Conservation (phyloP, 202 grass and related monocot species). For the Hordeum pubiflorum region DNA sequence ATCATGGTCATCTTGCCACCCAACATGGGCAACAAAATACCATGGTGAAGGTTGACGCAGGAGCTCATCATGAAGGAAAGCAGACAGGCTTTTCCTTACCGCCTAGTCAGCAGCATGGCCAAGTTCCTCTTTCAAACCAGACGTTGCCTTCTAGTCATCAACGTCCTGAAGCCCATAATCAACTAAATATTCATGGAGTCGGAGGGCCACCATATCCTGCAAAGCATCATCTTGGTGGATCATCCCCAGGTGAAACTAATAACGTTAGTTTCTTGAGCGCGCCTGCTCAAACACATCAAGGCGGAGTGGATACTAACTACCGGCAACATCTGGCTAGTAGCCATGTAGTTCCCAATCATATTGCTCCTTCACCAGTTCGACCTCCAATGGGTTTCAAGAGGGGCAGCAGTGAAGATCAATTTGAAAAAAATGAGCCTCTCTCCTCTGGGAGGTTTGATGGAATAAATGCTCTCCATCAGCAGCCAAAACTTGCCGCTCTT, state of each 20-base stretch:
- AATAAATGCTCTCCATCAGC: slow-evolving; percentile 45
- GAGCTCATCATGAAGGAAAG: slow-evolving; percentile 41
- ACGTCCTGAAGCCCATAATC: slow-evolving; percentile 33
- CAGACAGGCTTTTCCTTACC: slow-evolving; percentile 42
- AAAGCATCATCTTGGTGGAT: slow-evolving; percentile 40
- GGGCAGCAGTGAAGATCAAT: slow-evolving; percentile 43
- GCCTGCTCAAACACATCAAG: slow-evolving; percentile 37
- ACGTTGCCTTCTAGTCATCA: slow-evolving; percentile 45
- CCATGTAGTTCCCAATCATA: slow-evolving; percentile 45
- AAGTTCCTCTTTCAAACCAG: slow-evolving; percentile 27
- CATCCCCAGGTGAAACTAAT: slow-evolving; percentile 31
- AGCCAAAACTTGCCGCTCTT: slow-evolving; percentile 68
- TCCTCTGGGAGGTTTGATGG: slow-evolving; percentile 49
- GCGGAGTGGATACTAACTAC: slow-evolving; percentile 35
- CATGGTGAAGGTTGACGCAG: slow-evolving; percentile 30
- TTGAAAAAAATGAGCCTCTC: slow-evolving; percentile 50
- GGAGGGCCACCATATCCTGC: slow-evolving; percentile 34
- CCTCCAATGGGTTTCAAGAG: slow-evolving; percentile 50
- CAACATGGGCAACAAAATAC: slow-evolving; percentile 44
- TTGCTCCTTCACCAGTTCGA: slow-evolving; percentile 36
- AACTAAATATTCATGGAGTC: slow-evolving; percentile 29
- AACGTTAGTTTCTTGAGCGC: slow-evolving; percentile 30
- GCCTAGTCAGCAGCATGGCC: slow-evolving; percentile 35
- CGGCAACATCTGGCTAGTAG: slow-evolving; percentile 29
- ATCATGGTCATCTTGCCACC: slow-evolving; percentile 14